Evolutionary conservation across 345 rosid genomes (phyloP).

Genomic region (Pistacia vera): DNA sequence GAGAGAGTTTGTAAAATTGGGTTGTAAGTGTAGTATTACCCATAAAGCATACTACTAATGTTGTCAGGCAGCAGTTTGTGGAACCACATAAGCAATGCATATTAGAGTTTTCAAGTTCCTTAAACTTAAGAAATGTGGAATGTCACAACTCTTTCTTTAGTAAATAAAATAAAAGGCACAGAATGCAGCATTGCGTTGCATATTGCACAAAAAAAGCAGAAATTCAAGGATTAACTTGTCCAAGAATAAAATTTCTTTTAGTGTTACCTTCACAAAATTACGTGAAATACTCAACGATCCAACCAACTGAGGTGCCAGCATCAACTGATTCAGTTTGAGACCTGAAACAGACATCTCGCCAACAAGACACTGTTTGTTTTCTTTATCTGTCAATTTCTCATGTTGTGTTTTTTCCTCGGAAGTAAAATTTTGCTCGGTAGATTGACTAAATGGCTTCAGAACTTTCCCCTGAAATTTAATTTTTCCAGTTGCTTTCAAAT

Average conservation of each 20-base stretch:
- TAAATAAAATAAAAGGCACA: background rate
- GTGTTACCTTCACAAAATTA: conserved; percentile 69
- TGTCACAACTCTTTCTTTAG: background rate
- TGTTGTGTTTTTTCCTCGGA: conserved; percentile 33
- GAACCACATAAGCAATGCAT: conserved; percentile 12
- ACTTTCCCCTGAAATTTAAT: conserved; percentile 89
- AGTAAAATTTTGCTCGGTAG: conserved; percentile 31
- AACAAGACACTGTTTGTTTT: conserved; percentile 49
- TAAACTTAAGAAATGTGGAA: background rate
- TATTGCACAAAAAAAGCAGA: conserved; percentile 1
- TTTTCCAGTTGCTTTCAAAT: conserved; percentile 92
- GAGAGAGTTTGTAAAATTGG: too few relatives aligned
- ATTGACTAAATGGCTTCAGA: conserved; percentile 35
- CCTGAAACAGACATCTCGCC: conserved; percentile 90
- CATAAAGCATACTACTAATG: background rate
- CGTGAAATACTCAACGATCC: conserved; percentile 81
- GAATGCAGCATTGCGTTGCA: background rate
- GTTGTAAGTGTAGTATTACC: too few relatives aligned
- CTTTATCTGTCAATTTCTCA: conserved; percentile 31
- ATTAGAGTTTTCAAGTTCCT: conserved; percentile 2
- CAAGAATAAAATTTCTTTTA: conserved; percentile 9
- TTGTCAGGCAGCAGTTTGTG: background rate
- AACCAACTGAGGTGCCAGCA: conserved; percentile 86
- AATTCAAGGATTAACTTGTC: background rate
- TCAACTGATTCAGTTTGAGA: conserved; percentile 89